Evolutionary conservation across 129 eudicot genomes (phyloP), one percentile per base, ranked within the genome.

Genomic region (Silybum marianum): DNA sequence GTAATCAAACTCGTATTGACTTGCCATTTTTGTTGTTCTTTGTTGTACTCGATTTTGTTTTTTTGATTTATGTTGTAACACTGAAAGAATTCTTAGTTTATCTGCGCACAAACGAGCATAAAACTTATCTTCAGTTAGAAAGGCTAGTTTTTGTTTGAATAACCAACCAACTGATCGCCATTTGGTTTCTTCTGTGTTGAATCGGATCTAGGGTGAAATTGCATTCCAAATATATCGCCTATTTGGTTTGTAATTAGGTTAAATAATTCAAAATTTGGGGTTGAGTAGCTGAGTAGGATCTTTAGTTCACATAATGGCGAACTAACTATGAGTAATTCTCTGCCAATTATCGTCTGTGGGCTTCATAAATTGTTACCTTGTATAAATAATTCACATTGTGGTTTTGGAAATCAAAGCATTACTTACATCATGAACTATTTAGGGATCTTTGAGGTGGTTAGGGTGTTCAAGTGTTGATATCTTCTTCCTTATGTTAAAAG

Each of bases 141-240:
- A 79, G 19, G 76, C 6, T 28, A 30, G 34, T 28, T 70, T 69
- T 46, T 69, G 46, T 9, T 26, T 3, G 11, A 78, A 42, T 18
- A 67, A 44, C 30, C 1, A 67, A 44, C 30, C 1, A 46, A 44
- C 28, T 44, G 75, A 44, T 39, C 36, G 21, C 60, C 78, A 25
- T 84, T 85, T 81, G 42, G 58, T 73, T 80, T 9, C 18, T 51
- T 62, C 54, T 67, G 22, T 81, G 69, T 74, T 10, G 38, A 80
- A 84, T 88, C 91, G 82, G 95, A 90, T 90, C 94, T 88, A 71
- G 48, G 30, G 44, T 42, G 42, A 88, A 44, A 32, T 36, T 54
- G 62, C 72, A 74, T 76, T 63, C 79, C 19, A 28, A 23, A 71
- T 81, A 9, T 21, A 80, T 62, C 60, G 81, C 34, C 28, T 19